Evolutionary conservation across 2,329 filamentous ascomycete species (phyloP).

Genomic region (Claviceps pusilla): DNA sequence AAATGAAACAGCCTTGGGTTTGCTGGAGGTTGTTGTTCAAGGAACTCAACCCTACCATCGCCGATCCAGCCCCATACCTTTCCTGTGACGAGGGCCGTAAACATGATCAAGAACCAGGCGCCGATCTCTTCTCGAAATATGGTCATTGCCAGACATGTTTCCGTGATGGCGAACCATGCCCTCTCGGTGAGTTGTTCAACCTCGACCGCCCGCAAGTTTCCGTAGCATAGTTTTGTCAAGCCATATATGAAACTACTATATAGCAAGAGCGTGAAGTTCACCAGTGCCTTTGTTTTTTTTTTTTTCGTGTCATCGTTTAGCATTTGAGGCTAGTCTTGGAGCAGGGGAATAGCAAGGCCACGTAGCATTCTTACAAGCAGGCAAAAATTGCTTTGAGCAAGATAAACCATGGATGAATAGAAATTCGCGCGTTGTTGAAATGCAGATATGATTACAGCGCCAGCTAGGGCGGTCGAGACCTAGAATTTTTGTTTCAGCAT

Average conservation of each 20-base stretch:
- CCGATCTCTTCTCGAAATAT: slow-evolving; percentile 94
- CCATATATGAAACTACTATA: slow-evolving; percentile 72
- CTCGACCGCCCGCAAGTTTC: slow-evolving; percentile 79
- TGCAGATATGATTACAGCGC: slow-evolving; percentile 70
- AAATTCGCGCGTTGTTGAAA: slow-evolving; percentile 95
- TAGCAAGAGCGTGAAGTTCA: slow-evolving; percentile 74
- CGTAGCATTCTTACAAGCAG: slow-evolving; percentile 50
- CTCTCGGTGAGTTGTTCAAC: slow-evolving; percentile 95
- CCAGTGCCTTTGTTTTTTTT: slow-evolving; percentile 53
- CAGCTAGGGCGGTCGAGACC: slow-evolving; percentile 73
- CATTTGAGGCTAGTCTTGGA: not conserved
- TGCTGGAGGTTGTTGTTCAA: slow-evolving; percentile 86
- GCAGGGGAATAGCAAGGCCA: not conserved
- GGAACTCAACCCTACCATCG: slow-evolving; percentile 79
- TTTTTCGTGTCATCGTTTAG: not conserved
- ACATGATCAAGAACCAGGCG: slow-evolving; percentile 92
- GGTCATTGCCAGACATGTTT: slow-evolving; percentile 95
- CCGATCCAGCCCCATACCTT: slow-evolving; percentile 99
- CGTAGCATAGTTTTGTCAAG: slow-evolving; percentile 81
- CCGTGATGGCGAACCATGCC: slow-evolving; percentile 94
- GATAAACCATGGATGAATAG: slow-evolving; percentile 93
- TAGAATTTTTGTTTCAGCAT: slow-evolving; percentile 21
- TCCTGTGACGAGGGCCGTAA: slow-evolving; percentile 76
- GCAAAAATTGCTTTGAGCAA: slow-evolving; percentile 91
- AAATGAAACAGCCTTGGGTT: slow-evolving; percentile 82